Evolutionary conservation across 176 grass and related monocot species (phyloP), one percentile per base, ranked within the genome.

Genomic region (Lolium multiflorum): DNA sequence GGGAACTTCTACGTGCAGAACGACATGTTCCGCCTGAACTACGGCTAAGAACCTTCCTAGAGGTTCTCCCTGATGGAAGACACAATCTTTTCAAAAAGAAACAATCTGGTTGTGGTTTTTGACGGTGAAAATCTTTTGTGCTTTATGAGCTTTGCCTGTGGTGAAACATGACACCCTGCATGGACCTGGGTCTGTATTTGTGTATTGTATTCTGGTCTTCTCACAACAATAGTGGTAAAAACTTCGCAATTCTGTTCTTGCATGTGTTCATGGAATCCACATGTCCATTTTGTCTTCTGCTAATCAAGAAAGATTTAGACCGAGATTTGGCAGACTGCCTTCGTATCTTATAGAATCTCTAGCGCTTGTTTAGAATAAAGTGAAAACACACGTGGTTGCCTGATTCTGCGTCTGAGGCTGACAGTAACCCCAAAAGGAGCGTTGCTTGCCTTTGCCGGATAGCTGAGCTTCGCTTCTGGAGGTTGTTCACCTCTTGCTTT

Each of bases 1-100:
- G 84, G 69, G 81, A 88, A 87, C 77, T 93, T 90, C 77, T 90
- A 90, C 7, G 88, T 93, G 91, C 84, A 71, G 76, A 93, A 93
- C 8, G 88, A 93, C 77, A 90, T 93, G 78, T 93, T 90, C 77
- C 91, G 88, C 69, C 85, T 93, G 62, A 93, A 93, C 69, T 93
- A 93, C 31, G 91, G 81, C 61, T 93, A 79, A 90, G 63, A 44
- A 59, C 22, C 12, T 35, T 16, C 3, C 0, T 1, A 37, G 17
- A 11, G 68, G 43, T 24, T 24, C 16, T 58, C 5, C 16, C 14
- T 26, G 26, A 74, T 26, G 5, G 38, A 57, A 59, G 17, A 0
- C 5, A 72, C 3, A 51, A 63, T 65, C 13, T 65, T 64, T 7
- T 88, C 14, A 1, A 14, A 24, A 77, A 70, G 11, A 70, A 77